A percentile compares a stretch with the other conserved stretches of the same genome.
Evolutionary conservation across 2,329 filamentous ascomycete genomes (phyloP).

Genomic region (Aspergillus versicolor): DNA sequence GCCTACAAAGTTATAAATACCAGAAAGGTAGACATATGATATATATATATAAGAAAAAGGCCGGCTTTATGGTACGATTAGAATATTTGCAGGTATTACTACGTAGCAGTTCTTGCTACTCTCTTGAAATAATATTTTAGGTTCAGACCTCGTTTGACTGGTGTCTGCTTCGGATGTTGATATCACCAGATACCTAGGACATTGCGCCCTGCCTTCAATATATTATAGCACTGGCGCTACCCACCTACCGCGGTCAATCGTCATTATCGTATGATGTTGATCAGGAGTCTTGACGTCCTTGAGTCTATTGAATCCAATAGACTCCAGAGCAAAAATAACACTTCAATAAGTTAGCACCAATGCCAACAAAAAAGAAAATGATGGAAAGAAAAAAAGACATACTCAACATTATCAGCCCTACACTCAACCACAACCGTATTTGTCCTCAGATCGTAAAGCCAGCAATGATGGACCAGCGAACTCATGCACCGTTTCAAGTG

Average conservation of each 20-base stretch:
- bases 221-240: neutral
- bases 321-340: neutral
- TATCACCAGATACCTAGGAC: too few relatives aligned
- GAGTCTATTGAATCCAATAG: neutral
- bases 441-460: constrained; percentile 1
- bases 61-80: too few relatives aligned
- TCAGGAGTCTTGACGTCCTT: neutral
- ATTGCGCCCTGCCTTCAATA: too few relatives aligned
- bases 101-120: too few relatives aligned
- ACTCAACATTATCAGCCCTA: neutral
- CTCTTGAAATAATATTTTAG: too few relatives aligned
- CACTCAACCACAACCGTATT: neutral
- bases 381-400: neutral
- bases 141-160: too few relatives aligned
- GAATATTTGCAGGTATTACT: too few relatives aligned
- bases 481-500: neutral
- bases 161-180: too few relatives aligned
- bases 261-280: neutral
- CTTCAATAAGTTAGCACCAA: neutral
- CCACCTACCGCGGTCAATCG: neutral
- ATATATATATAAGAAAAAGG: too few relatives aligned
- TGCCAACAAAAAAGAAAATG: neutral
- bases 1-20: too few relatives aligned
- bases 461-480: constrained; percentile 2
- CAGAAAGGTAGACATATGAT: too few relatives aligned